Evolutionary conservation across 2,329 filamentous ascomycete genomes (phyloP).

Genomic region (Colletotrichum shisoi): DNA sequence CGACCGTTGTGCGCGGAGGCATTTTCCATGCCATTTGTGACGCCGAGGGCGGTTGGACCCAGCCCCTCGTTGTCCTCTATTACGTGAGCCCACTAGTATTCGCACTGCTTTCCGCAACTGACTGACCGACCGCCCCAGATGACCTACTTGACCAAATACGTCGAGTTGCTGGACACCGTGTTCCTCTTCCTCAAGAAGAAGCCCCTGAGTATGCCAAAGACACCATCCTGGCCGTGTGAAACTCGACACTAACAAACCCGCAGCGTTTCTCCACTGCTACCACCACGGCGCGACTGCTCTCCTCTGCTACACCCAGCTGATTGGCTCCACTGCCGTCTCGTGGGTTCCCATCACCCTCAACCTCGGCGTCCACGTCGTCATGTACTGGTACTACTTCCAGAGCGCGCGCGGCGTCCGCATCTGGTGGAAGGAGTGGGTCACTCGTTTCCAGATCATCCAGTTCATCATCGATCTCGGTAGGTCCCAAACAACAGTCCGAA

Average conservation of each 20-base stretch:
- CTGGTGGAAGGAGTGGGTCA: conserved; percentile 99
- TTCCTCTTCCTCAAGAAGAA: conserved; percentile 99
- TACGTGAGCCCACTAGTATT: conserved; percentile 70
- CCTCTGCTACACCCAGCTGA: conserved; percentile 96
- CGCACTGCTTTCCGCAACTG: conserved; percentile 23
- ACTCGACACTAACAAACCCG: conserved; percentile 45
- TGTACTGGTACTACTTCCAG: conserved; percentile 99
- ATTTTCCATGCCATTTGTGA: conserved; percentile 91
- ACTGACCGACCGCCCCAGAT: conserved; percentile 63
- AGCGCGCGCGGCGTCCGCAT: conserved; percentile 92
- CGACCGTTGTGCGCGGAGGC: conserved; percentile 79
- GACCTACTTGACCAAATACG: conserved; percentile 98
- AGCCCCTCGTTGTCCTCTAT: conserved; percentile 91
- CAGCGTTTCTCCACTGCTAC: conserved; percentile 97
- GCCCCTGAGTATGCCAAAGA: conserved; percentile 74
- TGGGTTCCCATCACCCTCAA: conserved; percentile 96
- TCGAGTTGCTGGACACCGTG: conserved; percentile 92
- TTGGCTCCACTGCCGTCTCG: conserved; percentile 90
- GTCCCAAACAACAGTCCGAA: conserved; percentile 46
- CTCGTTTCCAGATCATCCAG: conserved; percentile 94
- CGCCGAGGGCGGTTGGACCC: conserved; percentile 85
- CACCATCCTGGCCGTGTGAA: conserved; percentile 18
- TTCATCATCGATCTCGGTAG: conserved; percentile 95
- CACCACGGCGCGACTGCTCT: conserved; percentile 97
- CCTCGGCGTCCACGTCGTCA: conserved; percentile 92